Evolutionary conservation across 2,329 filamentous ascomycete species (phyloP).

Genomic region (Venturia carpophila): DNA sequence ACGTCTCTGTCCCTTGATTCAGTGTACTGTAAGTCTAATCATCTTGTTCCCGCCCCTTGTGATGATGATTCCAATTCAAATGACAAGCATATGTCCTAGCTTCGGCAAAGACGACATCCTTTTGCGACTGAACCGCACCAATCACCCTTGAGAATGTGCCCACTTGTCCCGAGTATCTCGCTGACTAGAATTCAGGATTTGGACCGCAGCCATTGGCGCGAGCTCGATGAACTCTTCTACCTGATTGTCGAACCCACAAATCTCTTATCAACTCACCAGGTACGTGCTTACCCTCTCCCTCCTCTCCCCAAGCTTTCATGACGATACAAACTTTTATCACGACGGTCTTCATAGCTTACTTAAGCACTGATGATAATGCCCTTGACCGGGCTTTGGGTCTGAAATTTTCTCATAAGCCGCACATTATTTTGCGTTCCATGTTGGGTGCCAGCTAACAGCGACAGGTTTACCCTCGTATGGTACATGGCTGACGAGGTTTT

Average conservation of each 20-base stretch:
- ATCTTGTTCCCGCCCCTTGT: slow-evolving; percentile 26
- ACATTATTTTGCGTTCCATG: neutral
- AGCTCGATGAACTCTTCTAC: slow-evolving; percentile 14
- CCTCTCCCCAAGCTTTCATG: slow-evolving; percentile 38
- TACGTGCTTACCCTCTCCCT: slow-evolving; percentile 8
- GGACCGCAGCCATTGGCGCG: slow-evolving; percentile 18
- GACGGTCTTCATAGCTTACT: slow-evolving; percentile 78
- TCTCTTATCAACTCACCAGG: neutral
- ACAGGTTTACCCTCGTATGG: no score
- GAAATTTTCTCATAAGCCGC: neutral
- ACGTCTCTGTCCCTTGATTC: neutral
- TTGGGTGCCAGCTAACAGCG: neutral
- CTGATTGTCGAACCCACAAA: neutral
- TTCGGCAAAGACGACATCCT: slow-evolving; percentile 37
- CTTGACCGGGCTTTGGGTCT: slow-evolving; percentile 57
- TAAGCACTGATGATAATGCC: slow-evolving; percentile 69
- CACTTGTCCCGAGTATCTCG: neutral
- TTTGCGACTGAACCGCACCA: slow-evolving; percentile 10
- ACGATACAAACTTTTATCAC: slow-evolving; percentile 63
- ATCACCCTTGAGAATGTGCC: neutral
- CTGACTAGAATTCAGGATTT: slow-evolving; percentile 1
- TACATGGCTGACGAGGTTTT: neutral
- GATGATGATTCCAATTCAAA: slow-evolving; percentile 80
- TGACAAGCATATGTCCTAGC: slow-evolving; percentile 99
- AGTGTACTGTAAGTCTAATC: slow-evolving; percentile 18